Evolutionary conservation across 164 flowering plant genomes (phyloP), one percentile per base, ranked within the genome.

Genomic region (Nymphaea colorata): DNA sequence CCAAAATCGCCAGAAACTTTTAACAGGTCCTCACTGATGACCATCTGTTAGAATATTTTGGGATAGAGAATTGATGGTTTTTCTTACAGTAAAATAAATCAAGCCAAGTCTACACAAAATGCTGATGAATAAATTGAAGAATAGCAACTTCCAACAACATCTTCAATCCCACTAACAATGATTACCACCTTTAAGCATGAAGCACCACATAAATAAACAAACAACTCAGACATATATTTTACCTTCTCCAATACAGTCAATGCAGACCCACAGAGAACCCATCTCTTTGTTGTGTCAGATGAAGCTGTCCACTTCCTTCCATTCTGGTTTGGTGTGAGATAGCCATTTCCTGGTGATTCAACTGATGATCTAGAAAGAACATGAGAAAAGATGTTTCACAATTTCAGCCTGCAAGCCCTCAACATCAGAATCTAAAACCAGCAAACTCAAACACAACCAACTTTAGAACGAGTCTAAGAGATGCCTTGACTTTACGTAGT

Each of bases 231-330:
- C 55, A 47, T 47, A 47, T 47, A 47, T 47, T n/a, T 44, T 70
- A 93, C 98, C 98, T 86, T 89, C 61, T 90, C 92, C 42, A 77
- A 79, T 36, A 75, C 60, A 73, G 93, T 85, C 36, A 93, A 79
- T 64, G 89, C 86, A 78, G 96, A 90, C 67, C 89, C 96, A 78
- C 98, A 92, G 4, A 90, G 72, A 74, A 84, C 79, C 91, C 77
- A 82, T 61, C 81, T 67, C 63, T 80, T 75, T 57, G 75, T 70
- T 43, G 71, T 80, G 74, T 55, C 67, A 59, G 72, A 61, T 70
- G 72, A 71, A 36, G 71, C 68, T 64, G 64, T 71, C 81, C 83
- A 79, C 14, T 70, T 75, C 62, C 36, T 60, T 65, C 47, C 63
- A 62, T 62, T 44, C 78, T 68, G 6, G 53, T 41, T 8, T 10